Conservation (phyloP, 345 rosid species). For the Populus deltoides region DNA sequence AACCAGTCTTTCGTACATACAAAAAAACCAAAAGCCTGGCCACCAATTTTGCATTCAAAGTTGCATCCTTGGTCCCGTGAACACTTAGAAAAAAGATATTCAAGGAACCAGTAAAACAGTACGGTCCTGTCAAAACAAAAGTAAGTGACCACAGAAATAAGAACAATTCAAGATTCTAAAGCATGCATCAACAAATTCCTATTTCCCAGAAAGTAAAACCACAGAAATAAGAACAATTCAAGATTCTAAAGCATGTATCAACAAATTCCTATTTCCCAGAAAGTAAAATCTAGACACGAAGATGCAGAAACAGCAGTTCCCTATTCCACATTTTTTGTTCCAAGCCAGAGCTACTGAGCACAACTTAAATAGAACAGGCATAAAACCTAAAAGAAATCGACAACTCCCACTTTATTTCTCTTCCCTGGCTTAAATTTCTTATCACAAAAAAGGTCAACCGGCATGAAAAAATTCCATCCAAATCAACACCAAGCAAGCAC, state of each 20-base stretch:
- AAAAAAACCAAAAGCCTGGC: slow-evolving; percentile 1
- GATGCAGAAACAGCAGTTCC: background rate
- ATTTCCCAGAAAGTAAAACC: background rate
- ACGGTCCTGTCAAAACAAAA: background rate
- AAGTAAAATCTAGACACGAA: background rate
- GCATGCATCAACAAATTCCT: background rate
- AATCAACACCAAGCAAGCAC: background rate
- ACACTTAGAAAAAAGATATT: slow-evolving; percentile 20
- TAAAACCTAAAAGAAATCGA: background rate
- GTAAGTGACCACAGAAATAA: background rate
- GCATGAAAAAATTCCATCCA: background rate
- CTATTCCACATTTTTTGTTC: background rate
- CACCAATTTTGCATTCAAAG: slow-evolving; percentile 19
- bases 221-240: background rate
- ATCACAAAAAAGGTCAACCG: background rate
- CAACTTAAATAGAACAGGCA: background rate
- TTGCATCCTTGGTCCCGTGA: slow-evolving; percentile 27
- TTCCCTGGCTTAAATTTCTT: background rate
- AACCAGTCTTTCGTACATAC: slow-evolving; percentile 8
- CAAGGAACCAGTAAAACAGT: slow-evolving; percentile 41
- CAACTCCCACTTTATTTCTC: background rate
- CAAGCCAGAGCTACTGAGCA: background rate
- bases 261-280: background rate
- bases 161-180: background rate
- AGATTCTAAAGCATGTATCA: background rate